Percentiles rank a stretch among this genome's conserved stretches.
Evolutionary conservation across 768 basidiomycete species (phyloP).

Genomic region (Termitomyces sp.): DNA sequence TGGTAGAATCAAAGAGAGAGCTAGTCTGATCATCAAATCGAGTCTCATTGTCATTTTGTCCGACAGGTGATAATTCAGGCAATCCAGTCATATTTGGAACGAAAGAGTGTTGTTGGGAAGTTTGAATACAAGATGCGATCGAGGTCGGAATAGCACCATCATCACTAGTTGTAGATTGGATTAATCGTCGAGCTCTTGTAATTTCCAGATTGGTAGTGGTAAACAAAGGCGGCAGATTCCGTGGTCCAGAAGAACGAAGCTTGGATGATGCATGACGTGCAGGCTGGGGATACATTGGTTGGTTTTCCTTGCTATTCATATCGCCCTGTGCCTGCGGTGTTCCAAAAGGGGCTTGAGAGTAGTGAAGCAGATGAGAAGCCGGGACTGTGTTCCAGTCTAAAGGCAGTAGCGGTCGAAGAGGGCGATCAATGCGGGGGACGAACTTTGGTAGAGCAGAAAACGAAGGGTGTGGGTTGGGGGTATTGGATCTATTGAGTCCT

Average conservation of each 20-base stretch:
- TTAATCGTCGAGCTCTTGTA: not conserved
- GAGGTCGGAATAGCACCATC: not conserved
- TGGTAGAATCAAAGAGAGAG: slow-evolving; percentile 22
- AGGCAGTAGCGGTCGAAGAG: slow-evolving; percentile 3
- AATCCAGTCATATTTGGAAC: not conserved
- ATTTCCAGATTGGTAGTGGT: slow-evolving; percentile 1
- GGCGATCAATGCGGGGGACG: not conserved
- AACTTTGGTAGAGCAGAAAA: not conserved
- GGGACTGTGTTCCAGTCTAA: not conserved
- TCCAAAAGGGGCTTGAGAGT: not conserved
- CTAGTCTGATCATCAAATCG: slow-evolving; percentile 3
- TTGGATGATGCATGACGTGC: not conserved
- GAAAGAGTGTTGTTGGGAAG: not conserved
- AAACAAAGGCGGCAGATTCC: slow-evolving; percentile 6
- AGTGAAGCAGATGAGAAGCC: not conserved
- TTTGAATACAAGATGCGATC: not conserved
- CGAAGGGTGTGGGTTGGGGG: not conserved
- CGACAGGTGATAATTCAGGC: not conserved
- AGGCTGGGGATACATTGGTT: not conserved
- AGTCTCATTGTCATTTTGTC: not conserved
- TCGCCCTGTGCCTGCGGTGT: not conserved
- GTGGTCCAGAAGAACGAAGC: slow-evolving; percentile 6
- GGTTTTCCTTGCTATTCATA: slow-evolving; percentile 10
- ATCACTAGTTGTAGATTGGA: not conserved
- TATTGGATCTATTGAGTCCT: not conserved